Evolutionary conservation across 805 yeast genomes (phyloP).

Genomic region (Saturnispora saitoi): DNA sequence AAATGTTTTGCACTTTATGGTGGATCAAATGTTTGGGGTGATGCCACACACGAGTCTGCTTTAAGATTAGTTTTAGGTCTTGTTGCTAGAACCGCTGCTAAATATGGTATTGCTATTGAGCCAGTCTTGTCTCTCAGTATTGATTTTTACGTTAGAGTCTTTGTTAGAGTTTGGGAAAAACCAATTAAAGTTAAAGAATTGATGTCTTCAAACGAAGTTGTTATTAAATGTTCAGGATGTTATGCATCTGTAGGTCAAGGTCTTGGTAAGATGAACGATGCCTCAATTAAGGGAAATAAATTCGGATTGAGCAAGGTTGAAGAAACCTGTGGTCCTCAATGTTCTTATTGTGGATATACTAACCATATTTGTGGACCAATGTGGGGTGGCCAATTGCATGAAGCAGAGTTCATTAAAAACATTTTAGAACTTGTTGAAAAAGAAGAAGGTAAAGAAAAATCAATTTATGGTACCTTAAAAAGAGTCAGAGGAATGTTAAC

Average conservation of each 20-base stretch:
- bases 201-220: conserved; percentile 66
- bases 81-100: conserved; percentile 78
- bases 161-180: conserved; percentile 66
- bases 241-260: conserved; percentile 63
- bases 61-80: conserved; percentile 71
- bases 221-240: conserved; percentile 85
- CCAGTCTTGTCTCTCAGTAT: conserved; percentile 81
- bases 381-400: conserved; percentile 84
- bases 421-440: conserved; percentile 45
- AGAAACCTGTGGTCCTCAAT: conserved; percentile 49
- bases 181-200: conserved; percentile 78
- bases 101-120: conserved; percentile 77
- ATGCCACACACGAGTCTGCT: conserved; percentile 90
- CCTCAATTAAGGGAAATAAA: conserved; percentile 27
- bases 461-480: conserved; percentile 66
- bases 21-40: conserved; percentile 79
- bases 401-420: conserved; percentile 53
- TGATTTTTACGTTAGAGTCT: conserved; percentile 86
- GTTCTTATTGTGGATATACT: conserved; percentile 61
- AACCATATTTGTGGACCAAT: conserved; percentile 90
- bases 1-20: conserved; percentile 94
- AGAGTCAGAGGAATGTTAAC: conserved; percentile 91
- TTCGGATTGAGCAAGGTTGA: conserved; percentile 55
- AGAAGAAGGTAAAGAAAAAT: conserved; percentile 31
- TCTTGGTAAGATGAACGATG: conserved; percentile 52